phyloP scores from a whole-genome alignment of 2,329 filamentous ascomycete genomes.

The Albifimbria verrucaria region DNA sequence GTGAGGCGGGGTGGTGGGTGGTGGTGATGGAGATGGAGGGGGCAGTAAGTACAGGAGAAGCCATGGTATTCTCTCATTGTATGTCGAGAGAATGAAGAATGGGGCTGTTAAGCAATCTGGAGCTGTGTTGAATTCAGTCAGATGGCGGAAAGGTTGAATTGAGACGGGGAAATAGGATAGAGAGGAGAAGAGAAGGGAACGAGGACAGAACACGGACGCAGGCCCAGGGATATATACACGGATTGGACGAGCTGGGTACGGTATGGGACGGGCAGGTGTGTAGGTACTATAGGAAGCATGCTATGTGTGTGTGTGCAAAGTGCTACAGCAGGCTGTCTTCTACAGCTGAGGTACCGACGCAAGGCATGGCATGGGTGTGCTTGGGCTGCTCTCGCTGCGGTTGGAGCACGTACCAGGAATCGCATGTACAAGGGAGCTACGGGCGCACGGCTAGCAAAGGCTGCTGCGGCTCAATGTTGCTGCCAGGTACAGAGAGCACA shows the following conservation, averaged over 20 bases:
- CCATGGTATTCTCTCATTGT: slow-evolving; percentile 70
- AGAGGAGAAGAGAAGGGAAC: slow-evolving; percentile 11
- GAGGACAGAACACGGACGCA: slow-evolving; percentile 5
- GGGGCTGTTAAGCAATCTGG: slow-evolving; percentile 16
- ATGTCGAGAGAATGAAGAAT: slow-evolving; percentile 27
- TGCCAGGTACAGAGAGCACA: neutral
- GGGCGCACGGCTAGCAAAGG: neutral
- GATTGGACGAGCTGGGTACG: too few relatives aligned
- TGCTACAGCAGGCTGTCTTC: too few relatives aligned
- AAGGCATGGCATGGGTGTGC: too few relatives aligned
- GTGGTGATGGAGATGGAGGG: slow-evolving; percentile 11
- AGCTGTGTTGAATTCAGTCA: slow-evolving; percentile 30
- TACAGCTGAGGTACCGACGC: too few relatives aligned
- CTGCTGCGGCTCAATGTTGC: neutral
- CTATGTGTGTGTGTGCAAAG: too few relatives aligned
- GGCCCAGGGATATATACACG: slow-evolving; percentile 9
- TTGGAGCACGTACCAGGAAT: neutral
- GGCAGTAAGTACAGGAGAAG: slow-evolving; percentile 52
- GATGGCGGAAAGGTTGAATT: slow-evolving; percentile 20
- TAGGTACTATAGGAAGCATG: too few relatives aligned
- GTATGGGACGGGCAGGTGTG: too few relatives aligned
- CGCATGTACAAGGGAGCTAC: neutral
- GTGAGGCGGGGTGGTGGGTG: neutral
- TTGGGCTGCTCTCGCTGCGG: too few relatives aligned
- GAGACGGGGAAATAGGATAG: slow-evolving; percentile 4